Conservation (phyloP, 345 rosid species). For the Erodium maritimum region DNA sequence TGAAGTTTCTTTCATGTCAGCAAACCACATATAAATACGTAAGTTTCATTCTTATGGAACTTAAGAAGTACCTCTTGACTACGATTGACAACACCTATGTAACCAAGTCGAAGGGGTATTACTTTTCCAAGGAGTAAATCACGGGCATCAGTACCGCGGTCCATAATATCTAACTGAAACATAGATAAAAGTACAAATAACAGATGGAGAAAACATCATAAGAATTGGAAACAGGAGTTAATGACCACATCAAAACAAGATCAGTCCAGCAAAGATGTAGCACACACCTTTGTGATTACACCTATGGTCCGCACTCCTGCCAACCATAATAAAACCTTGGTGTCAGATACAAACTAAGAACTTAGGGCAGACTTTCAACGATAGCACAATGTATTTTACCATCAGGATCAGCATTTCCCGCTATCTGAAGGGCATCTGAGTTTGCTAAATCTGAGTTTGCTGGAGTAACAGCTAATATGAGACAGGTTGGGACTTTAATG, state of each 20-base stretch:
- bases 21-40: too few species aligned
- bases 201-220: not conserved
- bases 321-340: slow-evolving; percentile 5
- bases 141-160: slow-evolving; percentile 96
- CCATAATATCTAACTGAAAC: slow-evolving; percentile 91
- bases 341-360: not conserved
- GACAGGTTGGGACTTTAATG: slow-evolving; percentile 70
- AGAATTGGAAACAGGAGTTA: not conserved
- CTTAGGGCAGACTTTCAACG: not conserved
- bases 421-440: slow-evolving; percentile 91
- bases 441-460: slow-evolving; percentile 94
- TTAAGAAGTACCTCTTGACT: slow-evolving; percentile 68
- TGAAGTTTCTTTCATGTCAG: too few species aligned
- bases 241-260: not conserved
- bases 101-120: slow-evolving; percentile 84
- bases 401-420: slow-evolving; percentile 91
- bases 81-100: slow-evolving; percentile 89
- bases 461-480: slow-evolving; percentile 81
- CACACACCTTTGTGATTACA: slow-evolving; percentile 68
- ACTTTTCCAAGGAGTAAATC: slow-evolving; percentile 83
- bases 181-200: slow-evolving; percentile 5
- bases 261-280: not conserved
- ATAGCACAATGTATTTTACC: slow-evolving; percentile 26
- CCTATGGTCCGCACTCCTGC: slow-evolving; percentile 88
- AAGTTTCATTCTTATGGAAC: not conserved